A percentile compares a stretch with the other conserved stretches of the same genome.
These are phyloP conservation scores for Chrysopogon serrulatus DNA, from an alignment of 176 grass and related monocot species.

Conservation along the genomic window DNA sequence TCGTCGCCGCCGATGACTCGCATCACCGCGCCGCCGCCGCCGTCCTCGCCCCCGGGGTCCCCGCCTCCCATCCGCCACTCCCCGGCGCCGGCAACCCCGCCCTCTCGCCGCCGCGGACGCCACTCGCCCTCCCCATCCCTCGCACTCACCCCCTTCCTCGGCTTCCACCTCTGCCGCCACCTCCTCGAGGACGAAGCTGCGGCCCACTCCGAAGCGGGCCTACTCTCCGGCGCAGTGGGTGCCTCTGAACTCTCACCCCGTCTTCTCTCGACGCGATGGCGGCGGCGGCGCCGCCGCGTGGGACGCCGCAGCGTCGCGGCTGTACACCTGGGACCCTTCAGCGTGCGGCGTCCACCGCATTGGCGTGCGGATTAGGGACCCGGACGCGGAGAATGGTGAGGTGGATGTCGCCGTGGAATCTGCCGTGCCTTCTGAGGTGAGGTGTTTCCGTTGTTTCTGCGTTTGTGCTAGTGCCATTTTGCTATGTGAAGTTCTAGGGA, in stretches of 20 bases:
- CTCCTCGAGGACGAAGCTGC: conserved; percentile 39
- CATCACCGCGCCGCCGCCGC: conserved; percentile 56
- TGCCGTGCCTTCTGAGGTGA: conserved; percentile 79
- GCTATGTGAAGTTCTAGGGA: neutral
- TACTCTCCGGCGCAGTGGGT: conserved; percentile 55
- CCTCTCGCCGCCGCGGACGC: conserved; percentile 27
- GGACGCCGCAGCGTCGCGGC: conserved; percentile 64
- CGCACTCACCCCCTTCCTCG: conserved; percentile 39
- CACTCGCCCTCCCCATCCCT: conserved; percentile 43
- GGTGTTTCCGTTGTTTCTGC: neutral
- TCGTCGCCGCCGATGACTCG: conserved; percentile 58
- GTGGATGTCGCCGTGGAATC: conserved; percentile 59
- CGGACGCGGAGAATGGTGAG: conserved; percentile 25
- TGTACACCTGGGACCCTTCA: conserved; percentile 70
- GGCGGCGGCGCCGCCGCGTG: conserved; percentile 43
- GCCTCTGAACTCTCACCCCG: conserved; percentile 33
- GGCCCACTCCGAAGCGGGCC: conserved; percentile 35
- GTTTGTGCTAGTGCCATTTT: neutral
- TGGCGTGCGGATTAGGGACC: conserved; percentile 61
- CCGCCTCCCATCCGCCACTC: conserved; percentile 41
- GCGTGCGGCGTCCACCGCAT: conserved; percentile 50
- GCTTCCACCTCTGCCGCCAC: conserved; percentile 19
- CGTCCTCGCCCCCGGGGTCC: conserved; percentile 47
- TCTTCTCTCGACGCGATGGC: conserved; percentile 5
- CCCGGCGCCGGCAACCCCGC: conserved; percentile 2